phyloP scores from a whole-genome alignment of 441 rosid genomes.

The Geranium incanum region DNA sequence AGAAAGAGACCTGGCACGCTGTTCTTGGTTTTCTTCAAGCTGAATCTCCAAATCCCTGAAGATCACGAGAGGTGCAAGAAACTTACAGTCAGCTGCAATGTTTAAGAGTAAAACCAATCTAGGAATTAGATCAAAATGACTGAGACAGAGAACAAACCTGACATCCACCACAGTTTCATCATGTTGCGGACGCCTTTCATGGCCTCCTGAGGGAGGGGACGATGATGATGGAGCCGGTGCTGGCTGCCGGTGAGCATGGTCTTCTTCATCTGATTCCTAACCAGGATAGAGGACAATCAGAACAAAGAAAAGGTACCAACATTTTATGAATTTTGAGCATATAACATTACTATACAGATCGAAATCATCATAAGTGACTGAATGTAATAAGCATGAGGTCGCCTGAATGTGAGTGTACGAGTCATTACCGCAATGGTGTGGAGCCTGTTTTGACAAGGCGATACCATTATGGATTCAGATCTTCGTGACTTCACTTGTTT shows the following conservation, averaged over 20 bases:
- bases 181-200: neutral
- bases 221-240: neutral
- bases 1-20: neutral
- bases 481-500: too few species aligned
- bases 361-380: too few species aligned
- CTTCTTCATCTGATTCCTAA: slow-evolving; percentile 3
- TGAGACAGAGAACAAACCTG: neutral
- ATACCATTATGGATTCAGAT: neutral
- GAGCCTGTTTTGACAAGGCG: neutral
- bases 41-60: neutral
- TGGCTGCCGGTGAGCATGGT: slow-evolving; percentile 1
- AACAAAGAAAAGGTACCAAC: neutral
- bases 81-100: neutral
- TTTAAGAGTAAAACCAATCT: too few species aligned
- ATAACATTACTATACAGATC: too few species aligned
- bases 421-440: neutral
- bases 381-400: too few species aligned
- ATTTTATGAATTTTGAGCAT: neutral
- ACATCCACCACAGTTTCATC: neutral
- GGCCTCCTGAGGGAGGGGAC: neutral
- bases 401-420: too few species aligned
- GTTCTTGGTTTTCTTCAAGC: neutral
- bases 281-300: neutral
- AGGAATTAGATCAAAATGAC: neutral
- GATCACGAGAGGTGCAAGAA: neutral